Percentiles rank a stretch among this genome's conserved stretches.
These are phyloP conservation scores for Bruguiera hainesii DNA, from an alignment of 441 rosid genomes.

Conservation along the genomic window DNA sequence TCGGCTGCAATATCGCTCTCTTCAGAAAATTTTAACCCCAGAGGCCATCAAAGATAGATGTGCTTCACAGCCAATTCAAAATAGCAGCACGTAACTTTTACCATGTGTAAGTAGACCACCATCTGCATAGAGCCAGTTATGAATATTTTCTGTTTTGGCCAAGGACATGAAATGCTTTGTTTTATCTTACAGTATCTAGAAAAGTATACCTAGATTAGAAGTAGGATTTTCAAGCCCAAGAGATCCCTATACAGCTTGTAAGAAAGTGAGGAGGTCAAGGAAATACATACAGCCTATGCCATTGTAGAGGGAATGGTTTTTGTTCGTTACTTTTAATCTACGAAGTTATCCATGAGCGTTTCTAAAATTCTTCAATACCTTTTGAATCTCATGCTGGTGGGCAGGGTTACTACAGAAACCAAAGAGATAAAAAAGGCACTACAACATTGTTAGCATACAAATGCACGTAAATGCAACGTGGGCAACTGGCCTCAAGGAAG, in stretches of 20 bases:
- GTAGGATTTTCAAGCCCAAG: slow-evolving; percentile 11
- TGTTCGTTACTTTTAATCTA: too few species aligned
- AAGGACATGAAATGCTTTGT: neutral
- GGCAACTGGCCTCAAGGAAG: too few species aligned
- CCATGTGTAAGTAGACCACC: neutral
- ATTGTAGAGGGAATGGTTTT: slow-evolving; percentile 2
- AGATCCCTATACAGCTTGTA: slow-evolving; percentile 10
- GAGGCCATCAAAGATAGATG: slow-evolving; percentile 47
- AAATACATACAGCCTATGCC: neutral
- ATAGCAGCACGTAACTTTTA: slow-evolving; percentile 38
- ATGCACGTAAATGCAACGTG: too few species aligned
- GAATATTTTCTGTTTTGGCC: neutral
- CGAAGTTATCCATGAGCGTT: too few species aligned
- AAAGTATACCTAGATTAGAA: slow-evolving; percentile 14
- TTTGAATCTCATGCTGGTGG: too few species aligned
- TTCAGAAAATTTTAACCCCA: slow-evolving; percentile 46
- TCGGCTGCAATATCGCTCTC: slow-evolving; percentile 89
- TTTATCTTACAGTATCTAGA: neutral
- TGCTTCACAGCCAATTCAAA: slow-evolving; percentile 48
- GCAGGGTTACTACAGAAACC: too few species aligned
- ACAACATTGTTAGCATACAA: too few species aligned
- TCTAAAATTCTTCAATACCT: too few species aligned
- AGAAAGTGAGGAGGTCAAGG: slow-evolving; percentile 8
- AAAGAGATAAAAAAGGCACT: too few species aligned
- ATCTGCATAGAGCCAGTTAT: slow-evolving; percentile 8